Conservation (phyloP, 2,329 filamentous ascomycete genomes). For the Trichoderma oligosporum region DNA sequence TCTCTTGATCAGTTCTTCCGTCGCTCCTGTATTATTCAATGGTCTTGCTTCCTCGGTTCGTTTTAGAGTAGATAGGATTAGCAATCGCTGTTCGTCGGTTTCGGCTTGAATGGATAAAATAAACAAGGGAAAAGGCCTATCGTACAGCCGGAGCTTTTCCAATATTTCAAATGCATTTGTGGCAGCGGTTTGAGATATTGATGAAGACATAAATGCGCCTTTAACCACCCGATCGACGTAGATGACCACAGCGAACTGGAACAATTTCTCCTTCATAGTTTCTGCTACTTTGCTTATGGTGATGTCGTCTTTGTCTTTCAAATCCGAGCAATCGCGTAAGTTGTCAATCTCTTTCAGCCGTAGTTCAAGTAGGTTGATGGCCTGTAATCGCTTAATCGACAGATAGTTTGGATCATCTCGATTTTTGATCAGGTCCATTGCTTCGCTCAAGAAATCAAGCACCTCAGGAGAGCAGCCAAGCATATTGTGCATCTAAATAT, state of each 20-base stretch:
- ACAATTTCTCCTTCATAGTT: constrained; percentile 9
- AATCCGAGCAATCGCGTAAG: constrained; percentile 10
- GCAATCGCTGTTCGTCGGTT: constrained; percentile 9
- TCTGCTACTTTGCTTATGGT: background rate
- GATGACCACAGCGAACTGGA: constrained; percentile 14
- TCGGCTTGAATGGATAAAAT: constrained; percentile 13
- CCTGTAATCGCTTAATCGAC: background rate
- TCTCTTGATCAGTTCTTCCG: constrained; percentile 13
- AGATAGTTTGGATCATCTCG: constrained; percentile 9
- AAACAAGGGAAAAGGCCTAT: constrained; percentile 11
- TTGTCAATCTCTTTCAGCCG: constrained; percentile 9
- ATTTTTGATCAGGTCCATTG: constrained; percentile 13
- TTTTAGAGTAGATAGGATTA: constrained; percentile 5
- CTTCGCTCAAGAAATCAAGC: constrained; percentile 12
- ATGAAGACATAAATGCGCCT: constrained; percentile 10
- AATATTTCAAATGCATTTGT: constrained; percentile 9
- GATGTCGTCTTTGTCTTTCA: background rate
- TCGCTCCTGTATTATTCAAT: constrained; percentile 3
- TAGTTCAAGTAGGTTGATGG: constrained; percentile 11
- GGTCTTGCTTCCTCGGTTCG: constrained; percentile 5
- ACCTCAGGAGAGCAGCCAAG: constrained; percentile 17
- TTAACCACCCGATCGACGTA: constrained; percentile 17
- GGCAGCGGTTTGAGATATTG: background rate
- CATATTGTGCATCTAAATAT: constrained; percentile 10
- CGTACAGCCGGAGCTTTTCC: constrained; percentile 8